A percentile compares a stretch with the other conserved stretches of the same genome.
Conservation (phyloP, 208 protist species). For the Wallacemonas sp. region DNA sequence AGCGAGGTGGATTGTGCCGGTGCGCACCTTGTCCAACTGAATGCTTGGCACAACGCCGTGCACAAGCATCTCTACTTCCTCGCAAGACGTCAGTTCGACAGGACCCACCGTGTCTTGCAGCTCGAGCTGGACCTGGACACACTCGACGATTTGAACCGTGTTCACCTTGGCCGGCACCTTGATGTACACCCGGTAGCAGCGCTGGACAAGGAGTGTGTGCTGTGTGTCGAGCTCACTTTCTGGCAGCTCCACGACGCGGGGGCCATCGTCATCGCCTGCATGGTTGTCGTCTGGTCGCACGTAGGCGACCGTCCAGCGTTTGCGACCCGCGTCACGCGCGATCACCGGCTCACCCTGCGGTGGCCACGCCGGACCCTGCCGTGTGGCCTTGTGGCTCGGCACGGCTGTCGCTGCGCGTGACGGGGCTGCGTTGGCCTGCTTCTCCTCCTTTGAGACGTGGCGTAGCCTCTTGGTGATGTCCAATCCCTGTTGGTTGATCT, state of each 20-base stretch:
- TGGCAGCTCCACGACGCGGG: neutral
- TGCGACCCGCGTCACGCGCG: neutral
- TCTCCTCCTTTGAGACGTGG: constrained; percentile 12
- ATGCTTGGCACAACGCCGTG: constrained; percentile 18
- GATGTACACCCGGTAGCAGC: constrained; percentile 28
- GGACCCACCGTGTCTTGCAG: constrained; percentile 17
- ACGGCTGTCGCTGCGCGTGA: neutral
- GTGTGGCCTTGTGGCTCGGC: neutral
- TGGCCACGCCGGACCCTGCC: neutral
- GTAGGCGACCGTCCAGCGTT: constrained; percentile 2
- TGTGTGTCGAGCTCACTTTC: constrained; percentile 8
- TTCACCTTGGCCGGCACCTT: constrained; percentile 23
- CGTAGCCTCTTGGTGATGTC: constrained; percentile 19
- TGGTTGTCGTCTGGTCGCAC: neutral
- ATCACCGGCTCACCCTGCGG: neutral
- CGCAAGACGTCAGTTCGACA: constrained; percentile 20
- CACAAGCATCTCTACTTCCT: constrained; percentile 27
- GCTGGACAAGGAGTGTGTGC: constrained; percentile 22
- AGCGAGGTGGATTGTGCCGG: constrained; percentile 12
- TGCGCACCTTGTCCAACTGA: constrained; percentile 17
- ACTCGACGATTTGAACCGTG: constrained; percentile 25
- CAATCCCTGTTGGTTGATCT: constrained; percentile 13
- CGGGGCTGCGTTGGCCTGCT: neutral
- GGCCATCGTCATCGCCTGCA: neutral
- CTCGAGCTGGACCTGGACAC: constrained; percentile 20